Evolutionary conservation across 2,329 filamentous ascomycete species (phyloP).

Genomic region (Monosporascus sp.): DNA sequence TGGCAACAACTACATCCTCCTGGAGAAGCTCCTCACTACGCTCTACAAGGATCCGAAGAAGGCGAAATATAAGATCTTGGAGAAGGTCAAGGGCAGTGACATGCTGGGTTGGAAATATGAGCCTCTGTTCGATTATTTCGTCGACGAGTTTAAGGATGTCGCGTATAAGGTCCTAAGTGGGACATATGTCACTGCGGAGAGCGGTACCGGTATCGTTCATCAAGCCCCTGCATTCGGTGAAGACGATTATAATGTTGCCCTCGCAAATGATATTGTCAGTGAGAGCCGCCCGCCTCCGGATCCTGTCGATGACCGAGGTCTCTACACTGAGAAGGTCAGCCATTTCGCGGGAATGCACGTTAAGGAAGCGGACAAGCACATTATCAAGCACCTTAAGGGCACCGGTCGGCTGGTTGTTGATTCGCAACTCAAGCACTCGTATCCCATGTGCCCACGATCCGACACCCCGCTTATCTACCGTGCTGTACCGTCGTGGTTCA

Average conservation of each 20-base stretch:
- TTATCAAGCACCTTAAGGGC: slow-evolving; percentile 82
- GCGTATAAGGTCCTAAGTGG: slow-evolving; percentile 81
- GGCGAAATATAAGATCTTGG: slow-evolving; percentile 80
- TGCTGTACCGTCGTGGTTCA: slow-evolving; percentile 91
- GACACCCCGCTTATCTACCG: slow-evolving; percentile 91
- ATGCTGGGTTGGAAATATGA: slow-evolving; percentile 88
- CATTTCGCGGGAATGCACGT: slow-evolving; percentile 87
- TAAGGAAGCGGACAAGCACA: slow-evolving; percentile 86
- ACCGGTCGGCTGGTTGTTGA: slow-evolving; percentile 75
- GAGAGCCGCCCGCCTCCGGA: slow-evolving; percentile 78
- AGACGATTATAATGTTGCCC: slow-evolving; percentile 84
- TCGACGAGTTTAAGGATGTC: slow-evolving; percentile 78
- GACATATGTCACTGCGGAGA: slow-evolving; percentile 80
- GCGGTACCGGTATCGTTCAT: slow-evolving; percentile 91
- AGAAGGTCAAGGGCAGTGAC: slow-evolving; percentile 74
- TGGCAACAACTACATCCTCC: slow-evolving; percentile 77
- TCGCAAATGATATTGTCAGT: slow-evolving; percentile 70
- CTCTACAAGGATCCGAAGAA: slow-evolving; percentile 96
- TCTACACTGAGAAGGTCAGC: slow-evolving; percentile 69
- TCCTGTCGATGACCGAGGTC: slow-evolving; percentile 79
- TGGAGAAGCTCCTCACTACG: slow-evolving; percentile 74
- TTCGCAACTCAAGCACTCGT: slow-evolving; percentile 83
- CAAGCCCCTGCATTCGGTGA: slow-evolving; percentile 92
- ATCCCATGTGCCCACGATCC: slow-evolving; percentile 91
- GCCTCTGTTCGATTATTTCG: slow-evolving; percentile 85